These are phyloP conservation scores for Pseudomassariella vexata DNA, from an alignment of 2,329 filamentous ascomycete species.

Conservation along the genomic window DNA sequence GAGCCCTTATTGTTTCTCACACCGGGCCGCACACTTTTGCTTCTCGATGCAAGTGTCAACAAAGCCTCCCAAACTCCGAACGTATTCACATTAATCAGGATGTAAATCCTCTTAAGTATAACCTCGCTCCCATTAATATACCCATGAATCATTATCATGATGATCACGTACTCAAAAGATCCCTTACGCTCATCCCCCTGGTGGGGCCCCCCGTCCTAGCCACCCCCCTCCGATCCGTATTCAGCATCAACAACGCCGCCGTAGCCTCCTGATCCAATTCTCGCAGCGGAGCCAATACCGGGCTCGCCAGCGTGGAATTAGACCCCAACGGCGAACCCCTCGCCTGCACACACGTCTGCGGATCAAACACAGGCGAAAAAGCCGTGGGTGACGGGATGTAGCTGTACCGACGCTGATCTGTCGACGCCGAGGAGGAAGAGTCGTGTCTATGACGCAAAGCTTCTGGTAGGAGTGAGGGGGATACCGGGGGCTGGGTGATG, in stretches of 20 bases:
- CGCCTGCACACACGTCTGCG: slow-evolving; percentile 35
- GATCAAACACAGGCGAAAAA: slow-evolving; percentile 40
- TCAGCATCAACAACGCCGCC: slow-evolving; percentile 82
- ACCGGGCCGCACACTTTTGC: too few species aligned
- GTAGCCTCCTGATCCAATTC: slow-evolving; percentile 73
- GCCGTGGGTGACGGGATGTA: slow-evolving; percentile 30
- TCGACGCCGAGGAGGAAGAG: slow-evolving; percentile 49
- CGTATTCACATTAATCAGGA: too few species aligned
- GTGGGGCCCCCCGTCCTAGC: slow-evolving; percentile 21
- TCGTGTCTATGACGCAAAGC: slow-evolving; percentile 39
- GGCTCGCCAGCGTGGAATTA: slow-evolving; percentile 53
- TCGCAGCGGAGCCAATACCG: slow-evolving; percentile 47
- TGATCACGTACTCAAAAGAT: slow-evolving; percentile 44
- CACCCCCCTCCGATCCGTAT: slow-evolving; percentile 62
- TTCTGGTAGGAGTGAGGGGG: slow-evolving; percentile 44
- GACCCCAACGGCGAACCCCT: slow-evolving; percentile 28
- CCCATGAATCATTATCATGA: too few species aligned
- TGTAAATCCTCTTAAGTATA: too few species aligned
- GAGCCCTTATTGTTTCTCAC: too few species aligned
- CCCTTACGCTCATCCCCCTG: slow-evolving; percentile 48
- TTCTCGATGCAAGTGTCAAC: too few species aligned
- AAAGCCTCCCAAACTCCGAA: too few species aligned
- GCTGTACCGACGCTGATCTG: slow-evolving; percentile 37
- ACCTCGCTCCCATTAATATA: too few species aligned
- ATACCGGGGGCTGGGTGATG: slow-evolving; percentile 47